Percentiles rank a stretch among this genome's conserved stretches.
Conservation (phyloP, 2,329 filamentous ascomycete species). For the Colletotrichum destructivum region DNA sequence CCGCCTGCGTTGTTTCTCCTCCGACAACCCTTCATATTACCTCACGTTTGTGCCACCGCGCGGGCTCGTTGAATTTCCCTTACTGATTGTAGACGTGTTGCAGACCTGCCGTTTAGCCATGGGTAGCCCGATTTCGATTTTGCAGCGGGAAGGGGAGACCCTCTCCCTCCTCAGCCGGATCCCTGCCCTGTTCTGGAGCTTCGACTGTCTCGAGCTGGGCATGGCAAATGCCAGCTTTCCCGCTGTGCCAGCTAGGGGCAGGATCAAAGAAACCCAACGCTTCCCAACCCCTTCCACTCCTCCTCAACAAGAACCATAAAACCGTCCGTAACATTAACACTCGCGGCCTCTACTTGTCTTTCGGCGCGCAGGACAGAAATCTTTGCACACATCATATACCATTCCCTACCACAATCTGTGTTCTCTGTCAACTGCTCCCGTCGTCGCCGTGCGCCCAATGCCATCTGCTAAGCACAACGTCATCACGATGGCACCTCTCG, state of each 20-base stretch:
- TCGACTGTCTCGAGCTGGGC: constrained; percentile 18
- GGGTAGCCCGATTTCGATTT: too few species aligned
- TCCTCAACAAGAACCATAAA: constrained; percentile 14
- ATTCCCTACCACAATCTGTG: background rate
- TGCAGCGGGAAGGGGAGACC: background rate
- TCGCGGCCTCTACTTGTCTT: background rate
- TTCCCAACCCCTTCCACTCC: background rate
- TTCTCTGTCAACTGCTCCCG: background rate
- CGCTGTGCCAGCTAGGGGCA: constrained; percentile 7
- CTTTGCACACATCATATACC: constrained; percentile 20
- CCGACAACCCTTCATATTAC: background rate
- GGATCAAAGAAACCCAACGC: constrained; percentile 10
- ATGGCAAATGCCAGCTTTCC: constrained; percentile 14
- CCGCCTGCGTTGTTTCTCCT: background rate
- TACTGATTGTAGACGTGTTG: background rate
- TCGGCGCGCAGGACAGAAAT: background rate
- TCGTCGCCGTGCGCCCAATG: background rate
- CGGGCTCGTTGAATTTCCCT: background rate
- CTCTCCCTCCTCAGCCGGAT: background rate
- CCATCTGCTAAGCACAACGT: constrained; percentile 1
- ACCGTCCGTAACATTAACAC: background rate
- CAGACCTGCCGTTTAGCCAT: background rate
- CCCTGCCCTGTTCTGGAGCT: constrained; percentile 21
- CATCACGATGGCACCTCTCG: constrained; percentile 61
- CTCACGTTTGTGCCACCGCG: background rate